Percentiles rank a stretch among this genome's conserved stretches.
phyloP scores from a whole-genome alignment of 805 yeast genomes.

The Wickerhamomyces alni region DNA sequence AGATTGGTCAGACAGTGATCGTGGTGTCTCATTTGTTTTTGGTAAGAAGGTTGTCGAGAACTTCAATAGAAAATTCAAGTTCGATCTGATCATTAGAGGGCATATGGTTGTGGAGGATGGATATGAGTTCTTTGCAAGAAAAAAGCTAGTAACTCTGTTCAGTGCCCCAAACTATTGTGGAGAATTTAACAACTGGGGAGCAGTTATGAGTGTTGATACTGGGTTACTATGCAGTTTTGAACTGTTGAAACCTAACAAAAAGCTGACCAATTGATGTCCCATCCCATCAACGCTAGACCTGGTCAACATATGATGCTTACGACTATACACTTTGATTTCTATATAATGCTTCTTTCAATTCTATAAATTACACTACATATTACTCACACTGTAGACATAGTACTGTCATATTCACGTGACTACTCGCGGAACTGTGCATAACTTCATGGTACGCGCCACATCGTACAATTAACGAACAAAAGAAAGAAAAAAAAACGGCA shows the following conservation, averaged over 20 bases:
- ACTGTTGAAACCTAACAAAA: slow-evolving; percentile 66
- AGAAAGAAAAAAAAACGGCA: no score
- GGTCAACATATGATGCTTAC: no score
- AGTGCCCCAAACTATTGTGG: slow-evolving; percentile 74
- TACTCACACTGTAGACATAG: no score
- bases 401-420: no score
- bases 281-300: not conserved
- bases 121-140: slow-evolving; percentile 71
- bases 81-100: slow-evolving; percentile 75
- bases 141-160: slow-evolving; percentile 72
- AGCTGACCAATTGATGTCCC: slow-evolving; percentile 3
- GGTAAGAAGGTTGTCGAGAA: slow-evolving; percentile 68
- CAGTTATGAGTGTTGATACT: slow-evolving; percentile 93
- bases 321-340: no score
- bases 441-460: no score
- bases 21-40: slow-evolving; percentile 79
- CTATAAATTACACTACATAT: no score
- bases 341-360: no score
- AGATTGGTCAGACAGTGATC: slow-evolving; percentile 77
- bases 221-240: slow-evolving; percentile 92
- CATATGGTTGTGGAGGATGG: slow-evolving; percentile 92
- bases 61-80: slow-evolving; percentile 58
- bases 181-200: slow-evolving; percentile 82
- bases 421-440: no score
- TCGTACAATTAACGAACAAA: no score